Percentiles rank a stretch among this genome's conserved stretches.
phyloP scores from a whole-genome alignment of 176 grass and related monocot genomes.

The Pontederia paniculata region DNA sequence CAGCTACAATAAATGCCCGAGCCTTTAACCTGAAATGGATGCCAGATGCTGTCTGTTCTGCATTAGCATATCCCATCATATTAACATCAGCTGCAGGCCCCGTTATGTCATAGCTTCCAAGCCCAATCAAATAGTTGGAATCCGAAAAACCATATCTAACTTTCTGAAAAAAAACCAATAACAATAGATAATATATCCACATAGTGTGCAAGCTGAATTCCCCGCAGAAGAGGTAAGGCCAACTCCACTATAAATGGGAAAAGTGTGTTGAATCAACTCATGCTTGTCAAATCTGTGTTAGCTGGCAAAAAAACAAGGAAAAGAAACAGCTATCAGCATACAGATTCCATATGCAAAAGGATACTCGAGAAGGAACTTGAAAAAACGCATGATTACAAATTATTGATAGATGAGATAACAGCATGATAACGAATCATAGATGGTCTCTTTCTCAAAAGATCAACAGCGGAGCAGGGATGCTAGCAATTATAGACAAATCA shows the following conservation, averaged over 20 bases:
- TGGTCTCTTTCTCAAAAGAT: too few relatives aligned
- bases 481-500: too few relatives aligned
- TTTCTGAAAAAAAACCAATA: slow-evolving; percentile 39
- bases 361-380: too few relatives aligned
- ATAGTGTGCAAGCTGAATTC: slow-evolving; percentile 6
- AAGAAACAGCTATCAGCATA: not conserved
- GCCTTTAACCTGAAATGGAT: slow-evolving; percentile 96
- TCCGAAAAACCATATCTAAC: slow-evolving; percentile 32
- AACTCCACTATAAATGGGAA: slow-evolving; percentile 41
- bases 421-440: too few relatives aligned
- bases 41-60: slow-evolving; percentile 68
- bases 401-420: too few relatives aligned
- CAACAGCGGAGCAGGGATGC: too few relatives aligned
- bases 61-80: slow-evolving; percentile 99
- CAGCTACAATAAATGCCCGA: slow-evolving; percentile 80
- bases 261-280: not conserved
- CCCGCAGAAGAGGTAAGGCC: slow-evolving; percentile 17
- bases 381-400: too few relatives aligned
- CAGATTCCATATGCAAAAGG: not conserved
- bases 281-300: not conserved
- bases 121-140: slow-evolving; percentile 60
- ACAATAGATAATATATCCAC: slow-evolving; percentile 47
- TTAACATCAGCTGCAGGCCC: slow-evolving; percentile 96
- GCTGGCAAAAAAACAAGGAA: not conserved
- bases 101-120: slow-evolving; percentile 94